Percentiles rank a stretch among this genome's conserved stretches.
Conservation (phyloP, 352 stramenopile species). For the Phytopythium cucurbitacearum region DNA sequence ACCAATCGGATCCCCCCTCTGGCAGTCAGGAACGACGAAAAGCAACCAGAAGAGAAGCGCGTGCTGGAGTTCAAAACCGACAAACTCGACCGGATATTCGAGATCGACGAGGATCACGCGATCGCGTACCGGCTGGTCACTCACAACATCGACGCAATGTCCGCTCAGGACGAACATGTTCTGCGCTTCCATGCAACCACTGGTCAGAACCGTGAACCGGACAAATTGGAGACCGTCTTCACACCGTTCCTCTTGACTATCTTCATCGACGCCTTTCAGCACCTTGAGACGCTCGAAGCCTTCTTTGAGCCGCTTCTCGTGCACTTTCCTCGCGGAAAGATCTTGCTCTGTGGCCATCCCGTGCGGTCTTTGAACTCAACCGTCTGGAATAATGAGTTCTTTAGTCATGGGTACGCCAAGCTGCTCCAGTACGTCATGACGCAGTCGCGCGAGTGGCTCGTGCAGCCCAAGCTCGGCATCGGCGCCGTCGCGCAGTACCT, state of each 20-base stretch:
- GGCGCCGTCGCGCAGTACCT: conserved; percentile 64
- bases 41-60: background rate
- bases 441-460: conserved; percentile 59
- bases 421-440: conserved; percentile 50
- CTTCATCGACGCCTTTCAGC: conserved; percentile 65
- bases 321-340: conserved; percentile 58
- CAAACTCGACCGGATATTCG: conserved; percentile 13
- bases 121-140: conserved; percentile 51
- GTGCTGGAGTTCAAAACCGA: background rate
- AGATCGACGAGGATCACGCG: conserved; percentile 36
- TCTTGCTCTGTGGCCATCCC: conserved; percentile 60
- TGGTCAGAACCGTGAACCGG: background rate
- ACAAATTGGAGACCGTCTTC: conserved; percentile 5
- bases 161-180: background rate
- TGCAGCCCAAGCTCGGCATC: conserved; percentile 63
- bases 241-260: conserved; percentile 51
- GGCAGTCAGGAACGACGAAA: background rate
- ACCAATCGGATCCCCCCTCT: background rate
- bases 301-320: conserved; percentile 59
- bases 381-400: conserved; percentile 48
- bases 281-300: conserved; percentile 42
- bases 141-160: conserved; percentile 15
- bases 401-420: conserved; percentile 37
- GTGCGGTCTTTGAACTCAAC: conserved; percentile 22
- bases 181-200: too few relatives aligned